Base-by-base conservation (phyloP, 495 filamentous ascomycete species). In the Thozetella sp. region DNA sequence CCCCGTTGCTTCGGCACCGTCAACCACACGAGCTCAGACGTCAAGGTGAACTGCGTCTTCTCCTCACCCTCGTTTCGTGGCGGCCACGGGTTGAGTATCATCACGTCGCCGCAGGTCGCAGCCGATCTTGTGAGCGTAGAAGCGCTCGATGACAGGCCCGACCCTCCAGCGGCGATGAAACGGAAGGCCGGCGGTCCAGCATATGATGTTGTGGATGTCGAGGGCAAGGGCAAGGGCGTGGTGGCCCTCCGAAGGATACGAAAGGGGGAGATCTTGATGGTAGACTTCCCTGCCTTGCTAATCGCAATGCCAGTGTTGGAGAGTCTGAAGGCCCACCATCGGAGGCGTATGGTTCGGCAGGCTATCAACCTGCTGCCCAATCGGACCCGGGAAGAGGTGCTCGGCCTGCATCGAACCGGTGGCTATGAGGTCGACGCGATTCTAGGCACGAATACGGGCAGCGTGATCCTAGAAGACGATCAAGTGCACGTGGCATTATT, bases 341-440 rank as follows among this genome's bases (percentile, higher is more conserved):
- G 76, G 15, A 58, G 76, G 22, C 45, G 59, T 0, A 56, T 76
- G 17, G 58, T 80, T 22, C 73, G 72, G 54, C 37, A 57, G 34
- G 76, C 70, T 1, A 61, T 70, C 1, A 67, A 67, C 11, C 74
- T 73, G 56, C 61, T 80, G 22, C 69, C 68, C 20, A 67, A 71
- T 23, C 60, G 63, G n/a, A 72, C 68, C 1, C 61, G 52, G 25
- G 37, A 63, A 2, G 65, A 66, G 3, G 45, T 70, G 0, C 58
- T 64, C n/a, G 53, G 58, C 25, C 57, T 72, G 17, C 59, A 58
- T 22, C 73, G 65, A 20, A 56, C 62, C 0, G 51, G 54, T 6
- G 67, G 66, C 11, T 72, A 78, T 20, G 68, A 72, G 25, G 48
- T 79, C 1, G 77, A 80, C 50, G 69, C 72, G 3, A 68, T 80